A percentile compares a stretch with the other conserved stretches of the same genome.
phyloP scores from a whole-genome alignment of 139 green algal genomes.

The Deuterostichococcus epilithicus region DNA sequence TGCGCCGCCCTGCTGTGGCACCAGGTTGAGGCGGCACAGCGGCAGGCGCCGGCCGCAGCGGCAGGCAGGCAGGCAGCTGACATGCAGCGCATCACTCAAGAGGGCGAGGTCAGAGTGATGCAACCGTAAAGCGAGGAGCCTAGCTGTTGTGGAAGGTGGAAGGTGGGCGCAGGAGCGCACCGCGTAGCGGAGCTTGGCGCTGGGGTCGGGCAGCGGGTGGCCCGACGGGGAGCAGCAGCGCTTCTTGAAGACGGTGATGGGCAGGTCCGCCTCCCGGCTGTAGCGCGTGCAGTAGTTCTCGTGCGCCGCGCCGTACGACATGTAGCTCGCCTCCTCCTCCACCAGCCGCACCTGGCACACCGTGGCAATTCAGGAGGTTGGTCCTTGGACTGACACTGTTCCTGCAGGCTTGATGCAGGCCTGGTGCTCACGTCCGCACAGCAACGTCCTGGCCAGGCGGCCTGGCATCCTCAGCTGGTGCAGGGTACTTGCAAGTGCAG shows the following conservation, averaged over 20 bases:
- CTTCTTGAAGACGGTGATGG: conserved; percentile 90
- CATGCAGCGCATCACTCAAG: no score
- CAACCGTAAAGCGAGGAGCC: no score
- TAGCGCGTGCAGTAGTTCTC: conserved; percentile 90
- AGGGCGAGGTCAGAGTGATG: no score
- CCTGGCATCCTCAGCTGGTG: no score
- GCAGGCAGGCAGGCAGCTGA: no score
- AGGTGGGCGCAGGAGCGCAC: neutral
- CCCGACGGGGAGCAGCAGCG: conserved; percentile 31
- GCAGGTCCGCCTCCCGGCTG: conserved; percentile 83
- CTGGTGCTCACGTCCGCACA: neutral
- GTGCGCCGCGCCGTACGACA: conserved; percentile 85
- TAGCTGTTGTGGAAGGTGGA: no score
- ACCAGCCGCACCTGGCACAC: conserved; percentile 75
- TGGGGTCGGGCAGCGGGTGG: conserved; percentile 16
- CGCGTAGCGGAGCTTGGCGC: conserved; percentile 8
- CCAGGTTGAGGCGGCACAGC: no score
- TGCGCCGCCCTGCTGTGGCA: no score
- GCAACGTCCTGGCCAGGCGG: neutral
- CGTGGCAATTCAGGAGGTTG: neutral
- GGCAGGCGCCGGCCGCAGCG: no score
- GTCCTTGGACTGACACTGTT: no score
- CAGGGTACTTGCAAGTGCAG: no score
- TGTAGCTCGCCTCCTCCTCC: conserved; percentile 86
- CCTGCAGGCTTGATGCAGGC: no score